A percentile compares a stretch with the other conserved stretches of the same genome.
These are phyloP conservation scores for Boletus barrowsii DNA, from an alignment of 768 basidiomycete species.

Conservation along the genomic window DNA sequence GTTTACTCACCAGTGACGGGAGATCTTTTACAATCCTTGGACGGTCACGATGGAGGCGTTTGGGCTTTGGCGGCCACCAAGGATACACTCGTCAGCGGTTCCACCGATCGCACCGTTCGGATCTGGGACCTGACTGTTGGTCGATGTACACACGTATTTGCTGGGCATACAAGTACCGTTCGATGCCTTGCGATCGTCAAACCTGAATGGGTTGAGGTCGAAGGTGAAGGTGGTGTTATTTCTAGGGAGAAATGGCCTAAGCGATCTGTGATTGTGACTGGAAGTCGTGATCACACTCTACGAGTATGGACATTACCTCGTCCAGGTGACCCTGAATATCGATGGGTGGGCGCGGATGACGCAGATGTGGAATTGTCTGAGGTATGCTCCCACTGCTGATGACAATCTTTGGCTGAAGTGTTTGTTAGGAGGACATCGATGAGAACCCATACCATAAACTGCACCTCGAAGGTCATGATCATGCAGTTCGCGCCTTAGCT, in stretches of 20 bases:
- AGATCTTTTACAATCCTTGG: conserved; percentile 64
- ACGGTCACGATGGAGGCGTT: conserved; percentile 93
- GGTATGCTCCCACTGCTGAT: conserved; percentile 25
- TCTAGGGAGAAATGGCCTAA: conserved; percentile 72
- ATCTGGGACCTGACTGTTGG: conserved; percentile 86
- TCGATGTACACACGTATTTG: conserved; percentile 87
- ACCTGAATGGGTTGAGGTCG: conserved; percentile 80
- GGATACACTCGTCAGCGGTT: conserved; percentile 86
- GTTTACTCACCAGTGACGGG: conserved; percentile 90
- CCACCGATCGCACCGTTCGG: conserved; percentile 89
- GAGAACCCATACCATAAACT: conserved; percentile 89
- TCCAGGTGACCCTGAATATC: conserved; percentile 74
- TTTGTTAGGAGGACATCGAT: conserved; percentile 55
- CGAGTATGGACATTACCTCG: conserved; percentile 66
- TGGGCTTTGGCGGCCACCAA: conserved; percentile 94
- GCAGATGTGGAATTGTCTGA: conserved; percentile 57
- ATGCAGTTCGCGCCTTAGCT: conserved; percentile 90
- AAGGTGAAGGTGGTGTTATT: conserved; percentile 58
- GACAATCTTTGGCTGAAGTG: conserved; percentile 3
- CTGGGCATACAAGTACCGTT: conserved; percentile 95
- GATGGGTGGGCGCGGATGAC: conserved; percentile 60
- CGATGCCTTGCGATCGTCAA: conserved; percentile 95
- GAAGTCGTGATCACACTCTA: conserved; percentile 64
- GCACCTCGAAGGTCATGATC: conserved; percentile 84
- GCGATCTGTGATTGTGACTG: conserved; percentile 68